Evolutionary conservation across 192 early-diverging fungal species (phyloP), one percentile per base, ranked within the genome.

Genomic region (Cetraspora pellucida): DNA sequence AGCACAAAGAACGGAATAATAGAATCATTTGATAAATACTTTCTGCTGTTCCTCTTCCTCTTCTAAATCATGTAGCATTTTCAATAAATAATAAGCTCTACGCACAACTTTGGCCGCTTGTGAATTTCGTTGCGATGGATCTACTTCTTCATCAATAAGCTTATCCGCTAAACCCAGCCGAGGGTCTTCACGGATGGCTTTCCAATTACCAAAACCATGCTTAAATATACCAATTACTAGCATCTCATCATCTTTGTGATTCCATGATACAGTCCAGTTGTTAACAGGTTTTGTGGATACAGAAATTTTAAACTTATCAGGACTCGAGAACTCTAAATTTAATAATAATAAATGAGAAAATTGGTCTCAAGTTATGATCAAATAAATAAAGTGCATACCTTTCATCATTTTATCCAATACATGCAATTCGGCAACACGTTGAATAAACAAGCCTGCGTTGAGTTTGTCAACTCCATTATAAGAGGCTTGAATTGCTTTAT

Each of bases 191-290:
- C 93, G 92, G 13, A 99, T 97, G 68, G 85, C 80, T 63, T 88
- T 82, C 97, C 96, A 98, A 72, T 87, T 91, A 16, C 97, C 96
- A 83, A 95, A 97, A 28, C 98, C 98, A 80, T 98, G 91, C 65
- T 88, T 86, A 81, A 95, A 94, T 57, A 99, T 92, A 66, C 98
- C 98, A 31, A 98, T 93, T 21, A 99, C 84, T 43, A 99, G 87
- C 93, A 96, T 94, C 23, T 97, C 88, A 80, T 99, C 98, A 78
- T 99, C 98, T 54, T 90, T 90, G 67, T 90, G 90, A 5, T 91
- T 89, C 98, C 98, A 99, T 30, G 83, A 50, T 57, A 90, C 91
- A 58, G 84, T 84, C 97, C 97, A 99, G 70, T 92, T 90, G 76
- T 89, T 83, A 0, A 95, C 94, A 30, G 89, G 87, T 83, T 98